Percentiles rank a stretch among this genome's conserved stretches.
Conservation (phyloP, 2,329 filamentous ascomycete species). For the Colletotrichum aenigma region DNA sequence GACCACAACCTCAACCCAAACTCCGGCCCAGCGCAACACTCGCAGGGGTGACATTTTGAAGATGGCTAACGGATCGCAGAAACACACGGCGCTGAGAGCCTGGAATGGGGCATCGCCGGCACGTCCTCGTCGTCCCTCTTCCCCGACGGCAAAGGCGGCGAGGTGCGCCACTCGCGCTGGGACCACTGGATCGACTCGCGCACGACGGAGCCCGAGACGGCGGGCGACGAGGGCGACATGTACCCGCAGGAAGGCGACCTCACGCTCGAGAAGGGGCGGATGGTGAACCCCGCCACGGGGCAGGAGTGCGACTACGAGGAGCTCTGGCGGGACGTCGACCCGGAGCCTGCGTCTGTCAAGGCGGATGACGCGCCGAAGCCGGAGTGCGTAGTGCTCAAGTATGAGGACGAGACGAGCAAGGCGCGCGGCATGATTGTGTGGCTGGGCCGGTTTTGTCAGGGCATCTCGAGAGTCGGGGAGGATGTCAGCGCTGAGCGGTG, state of each 20-base stretch:
- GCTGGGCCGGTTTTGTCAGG: conserved; percentile 61
- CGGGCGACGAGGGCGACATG: conserved; percentile 63
- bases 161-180: conserved; percentile 49
- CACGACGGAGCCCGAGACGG: conserved; percentile 36
- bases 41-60: rapidly evolving
- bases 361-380: conserved; percentile 18
- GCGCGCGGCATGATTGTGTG: conserved; percentile 56
- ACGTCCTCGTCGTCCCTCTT: conserved; percentile 43
- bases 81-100: conserved; percentile 25
- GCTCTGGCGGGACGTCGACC: conserved; percentile 60
- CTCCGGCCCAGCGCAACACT: neutral
- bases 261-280: conserved; percentile 62
- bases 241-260: conserved; percentile 42
- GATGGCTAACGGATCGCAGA: neutral
- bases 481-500: conserved; percentile 58
- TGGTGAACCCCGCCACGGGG: conserved; percentile 62
- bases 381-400: conserved; percentile 43
- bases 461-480: conserved; percentile 50
- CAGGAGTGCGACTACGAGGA: conserved; percentile 66
- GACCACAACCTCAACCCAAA: neutral
- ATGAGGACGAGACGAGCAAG: conserved; percentile 33
- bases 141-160: conserved; percentile 27
- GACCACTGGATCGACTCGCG: conserved; percentile 66
- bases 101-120: conserved; percentile 73
- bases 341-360: neutral